Conservation (phyloP, 495 filamentous ascomycete species). For the Margaritispora aquatica region DNA sequence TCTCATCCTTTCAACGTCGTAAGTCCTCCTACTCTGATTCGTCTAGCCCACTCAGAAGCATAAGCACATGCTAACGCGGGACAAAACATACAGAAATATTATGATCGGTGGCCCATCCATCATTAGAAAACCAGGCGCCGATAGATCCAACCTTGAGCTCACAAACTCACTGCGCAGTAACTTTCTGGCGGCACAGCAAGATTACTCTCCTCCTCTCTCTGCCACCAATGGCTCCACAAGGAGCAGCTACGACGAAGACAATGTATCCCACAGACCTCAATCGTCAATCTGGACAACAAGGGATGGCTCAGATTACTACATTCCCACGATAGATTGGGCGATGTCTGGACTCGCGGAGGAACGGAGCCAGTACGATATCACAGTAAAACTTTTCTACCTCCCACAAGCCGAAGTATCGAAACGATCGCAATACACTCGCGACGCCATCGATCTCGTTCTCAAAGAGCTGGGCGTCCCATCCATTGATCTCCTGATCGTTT, state of each 20-base stretch:
- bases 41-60: not conserved
- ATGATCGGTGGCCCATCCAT: conserved; percentile 74
- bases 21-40: conserved; percentile 25
- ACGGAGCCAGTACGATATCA: conserved; percentile 80
- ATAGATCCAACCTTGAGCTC: conserved; percentile 84
- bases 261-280: conserved; percentile 20
- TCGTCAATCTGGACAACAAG: conserved; percentile 57
- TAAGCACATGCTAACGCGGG: not conserved
- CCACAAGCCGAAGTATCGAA: conserved; percentile 56
- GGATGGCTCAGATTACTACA: conserved; percentile 55
- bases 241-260: conserved; percentile 21
- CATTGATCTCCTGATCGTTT: conserved; percentile 86
- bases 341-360: conserved; percentile 68
- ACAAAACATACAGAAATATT: conserved; percentile 59
- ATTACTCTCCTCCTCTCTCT: conserved; percentile 33
- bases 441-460: conserved; percentile 73
- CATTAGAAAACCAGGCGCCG: conserved; percentile 63
- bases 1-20: conserved; percentile 87
- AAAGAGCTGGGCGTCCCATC: conserved; percentile 66
- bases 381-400: conserved; percentile 88
- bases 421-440: conserved; percentile 59
- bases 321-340: conserved; percentile 72
- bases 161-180: conserved; percentile 78
- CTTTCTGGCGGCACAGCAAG: conserved; percentile 64
- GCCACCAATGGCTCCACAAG: conserved; percentile 17